Percentiles rank a stretch among this genome's conserved stretches.
Conservation (phyloP, 768 basidiomycete genomes). For the Tylopilus plumbeoviolaceoides region DNA sequence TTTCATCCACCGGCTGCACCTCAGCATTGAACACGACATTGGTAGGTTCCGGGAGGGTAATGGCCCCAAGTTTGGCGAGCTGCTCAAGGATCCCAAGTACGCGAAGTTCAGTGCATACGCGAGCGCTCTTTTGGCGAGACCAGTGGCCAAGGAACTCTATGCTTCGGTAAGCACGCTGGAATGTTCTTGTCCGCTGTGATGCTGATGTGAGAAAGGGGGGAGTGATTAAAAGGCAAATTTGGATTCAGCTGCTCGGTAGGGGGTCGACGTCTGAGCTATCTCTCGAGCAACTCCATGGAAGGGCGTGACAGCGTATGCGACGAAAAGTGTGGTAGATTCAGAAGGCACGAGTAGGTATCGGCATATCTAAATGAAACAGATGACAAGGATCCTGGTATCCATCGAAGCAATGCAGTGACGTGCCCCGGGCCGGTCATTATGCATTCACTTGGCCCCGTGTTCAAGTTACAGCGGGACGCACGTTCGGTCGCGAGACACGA, state of each 20-base stretch:
- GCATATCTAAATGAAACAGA: too few relatives aligned
- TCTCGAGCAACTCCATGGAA: too few relatives aligned
- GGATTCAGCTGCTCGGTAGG: neutral
- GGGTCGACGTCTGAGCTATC: too few relatives aligned
- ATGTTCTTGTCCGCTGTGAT: neutral
- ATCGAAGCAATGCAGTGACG: too few relatives aligned
- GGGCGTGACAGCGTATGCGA: too few relatives aligned
- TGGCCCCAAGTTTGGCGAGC: constrained; percentile 40
- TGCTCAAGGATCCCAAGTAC: constrained; percentile 41
- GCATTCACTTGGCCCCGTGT: too few relatives aligned
- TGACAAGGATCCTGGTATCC: too few relatives aligned
- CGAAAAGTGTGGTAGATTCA: too few relatives aligned
- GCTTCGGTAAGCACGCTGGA: constrained; percentile 39
- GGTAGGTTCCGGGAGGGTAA: constrained; percentile 47
- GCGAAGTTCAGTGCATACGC: constrained; percentile 46
- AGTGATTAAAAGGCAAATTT: neutral
- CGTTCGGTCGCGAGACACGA: too few relatives aligned
- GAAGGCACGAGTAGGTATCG: neutral
- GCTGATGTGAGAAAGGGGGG: neutral
- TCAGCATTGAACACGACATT: constrained; percentile 43
- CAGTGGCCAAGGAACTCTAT: constrained; percentile 51
- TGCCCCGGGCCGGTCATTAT: too few relatives aligned
- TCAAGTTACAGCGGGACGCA: too few relatives aligned
- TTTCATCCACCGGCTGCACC: constrained; percentile 47
- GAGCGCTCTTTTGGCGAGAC: constrained; percentile 42